Evolutionary conservation across 148 eudicot species (phyloP), one percentile per base, ranked within the genome.

Genomic region (Cornus kousa): DNA sequence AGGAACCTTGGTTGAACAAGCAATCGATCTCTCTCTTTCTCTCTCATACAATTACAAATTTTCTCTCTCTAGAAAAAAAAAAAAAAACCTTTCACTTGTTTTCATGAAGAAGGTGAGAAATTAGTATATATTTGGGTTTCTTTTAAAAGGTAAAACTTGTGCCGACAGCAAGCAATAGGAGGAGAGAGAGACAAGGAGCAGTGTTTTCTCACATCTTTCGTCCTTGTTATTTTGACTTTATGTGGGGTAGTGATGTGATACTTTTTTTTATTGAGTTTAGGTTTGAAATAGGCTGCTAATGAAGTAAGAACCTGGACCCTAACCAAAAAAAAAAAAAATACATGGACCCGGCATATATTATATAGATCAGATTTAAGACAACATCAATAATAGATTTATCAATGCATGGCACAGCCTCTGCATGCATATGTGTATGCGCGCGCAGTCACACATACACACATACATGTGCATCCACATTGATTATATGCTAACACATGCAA

Each of bases 1-100:
- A 82, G 86, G 74, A 85, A 85, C 84, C 85, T 83, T 64, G 17
- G 71, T 82, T 77, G 76, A 83, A 82, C 55, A 87, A 88, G 86
- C 83, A 87, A 90, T 78, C 85, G 64, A 31, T 67, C 74, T 66
- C 39, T 77, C 50, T 75, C 67, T 75, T 2, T 60, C 13, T n/a
- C 46, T 62, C 66, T 62, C 66, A n/a, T 20, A 17, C 7, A 60
- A 17, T 12, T 3, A 24, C 43, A 24, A 67, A 43, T 9, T 68
- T 22, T 17, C 28, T 76, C 64, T 62, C 66, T 62, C 66, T 62
- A n/a, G 66, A 60, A 28, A 28, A 28, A 67, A 80, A 71, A n/a
- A n/a, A 4, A 2, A 67, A 80, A 71, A 75, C 72, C 68, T 50
- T 80, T 77, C 78, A 84, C 78, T 74, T 74, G 79, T 76, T 83